Percentiles rank a stretch among this genome's conserved stretches.
Evolutionary conservation across 2,329 filamentous ascomycete species (phyloP).

Genomic region (Monosporascus sp.): DNA sequence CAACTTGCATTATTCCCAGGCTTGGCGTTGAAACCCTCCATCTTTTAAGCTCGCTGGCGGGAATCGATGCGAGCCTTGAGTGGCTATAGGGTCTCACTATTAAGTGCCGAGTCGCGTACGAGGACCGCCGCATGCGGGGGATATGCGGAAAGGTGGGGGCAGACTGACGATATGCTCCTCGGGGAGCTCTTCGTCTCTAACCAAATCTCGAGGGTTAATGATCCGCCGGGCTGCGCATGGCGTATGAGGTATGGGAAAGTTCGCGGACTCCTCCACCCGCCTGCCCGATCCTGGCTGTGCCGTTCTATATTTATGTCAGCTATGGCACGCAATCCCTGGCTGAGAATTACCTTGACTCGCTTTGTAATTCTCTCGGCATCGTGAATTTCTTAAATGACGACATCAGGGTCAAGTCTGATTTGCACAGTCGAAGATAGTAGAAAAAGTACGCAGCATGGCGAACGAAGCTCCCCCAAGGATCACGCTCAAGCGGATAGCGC

Average conservation of each 20-base stretch:
- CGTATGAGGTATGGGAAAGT: background rate
- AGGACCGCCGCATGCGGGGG: background rate
- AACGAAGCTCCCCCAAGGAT: conserved; percentile 20
- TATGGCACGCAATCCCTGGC: conserved; percentile 3
- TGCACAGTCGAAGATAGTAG: background rate
- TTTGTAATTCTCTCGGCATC: background rate
- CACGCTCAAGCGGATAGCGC: conserved; percentile 29
- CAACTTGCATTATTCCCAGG: no score
- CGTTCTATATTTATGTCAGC: conserved; percentile 1
- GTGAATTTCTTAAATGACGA: background rate
- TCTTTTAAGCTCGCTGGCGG: no score
- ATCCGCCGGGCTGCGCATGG: conserved; percentile 8
- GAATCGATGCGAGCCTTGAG: no score
- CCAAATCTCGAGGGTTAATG: conserved; percentile 11
- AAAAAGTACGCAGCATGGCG: conserved; percentile 16
- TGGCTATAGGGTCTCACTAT: background rate
- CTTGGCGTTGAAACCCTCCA: no score
- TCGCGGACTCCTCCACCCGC: conserved; percentile 24
- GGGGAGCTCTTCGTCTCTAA: background rate
- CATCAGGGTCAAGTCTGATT: background rate
- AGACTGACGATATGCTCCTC: background rate
- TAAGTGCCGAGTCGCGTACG: background rate
- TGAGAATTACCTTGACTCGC: background rate
- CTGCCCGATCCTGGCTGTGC: conserved; percentile 13
- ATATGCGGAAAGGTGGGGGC: background rate